Evolutionary conservation across 2,329 filamentous ascomycete genomes (phyloP), one percentile per base, ranked within the genome.

Genomic region (Calonectria pteridis): DNA sequence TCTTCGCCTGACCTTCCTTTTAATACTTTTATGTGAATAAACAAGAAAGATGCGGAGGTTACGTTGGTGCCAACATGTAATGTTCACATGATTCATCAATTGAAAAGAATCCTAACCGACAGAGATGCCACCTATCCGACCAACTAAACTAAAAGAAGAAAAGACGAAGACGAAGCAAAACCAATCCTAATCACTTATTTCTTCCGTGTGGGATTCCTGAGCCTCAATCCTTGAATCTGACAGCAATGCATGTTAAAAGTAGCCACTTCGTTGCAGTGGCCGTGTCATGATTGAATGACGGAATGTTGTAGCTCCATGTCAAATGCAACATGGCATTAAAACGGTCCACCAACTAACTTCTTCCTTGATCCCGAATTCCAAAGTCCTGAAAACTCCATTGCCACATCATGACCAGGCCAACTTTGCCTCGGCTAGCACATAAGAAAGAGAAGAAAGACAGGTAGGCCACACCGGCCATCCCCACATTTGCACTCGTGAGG

Each of bases 301-400:
- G 18, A 29, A 49, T 33, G 62, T 49, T 50, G 37, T 28, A 28
- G 26, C 26, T 49, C n/a, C 58, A 23, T 71, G 68, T 64, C 29
- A 31, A 64, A 37, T 23, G 37, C 49, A 62, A 14, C 33, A 62
- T 62, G 55, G 23, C 2, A 62, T 62, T 62, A 62, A 62, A 35
- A 62, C 23, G 55, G 37, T 28, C 31, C n/a, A 40, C 35, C 55
- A 37, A 9, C 33, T 40, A 26, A 9, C 35, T 46, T 58, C 40
- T 59, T 53, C 72, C 67, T 37, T 40, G 40, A 37, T 65, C 33
- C 67, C 53, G 46, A 62, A 66, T 68, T 55, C 63, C 67, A 69
- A 73, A 74, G 63, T 63, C 71, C 72, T 23, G 14, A 13, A 49
- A 80, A 80, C 78, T 79, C 76, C 78, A 29, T 67, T 69, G 64